Base-by-base conservation (phyloP, 2,329 filamentous ascomycete genomes). In the Fusarium sp. region DNA sequence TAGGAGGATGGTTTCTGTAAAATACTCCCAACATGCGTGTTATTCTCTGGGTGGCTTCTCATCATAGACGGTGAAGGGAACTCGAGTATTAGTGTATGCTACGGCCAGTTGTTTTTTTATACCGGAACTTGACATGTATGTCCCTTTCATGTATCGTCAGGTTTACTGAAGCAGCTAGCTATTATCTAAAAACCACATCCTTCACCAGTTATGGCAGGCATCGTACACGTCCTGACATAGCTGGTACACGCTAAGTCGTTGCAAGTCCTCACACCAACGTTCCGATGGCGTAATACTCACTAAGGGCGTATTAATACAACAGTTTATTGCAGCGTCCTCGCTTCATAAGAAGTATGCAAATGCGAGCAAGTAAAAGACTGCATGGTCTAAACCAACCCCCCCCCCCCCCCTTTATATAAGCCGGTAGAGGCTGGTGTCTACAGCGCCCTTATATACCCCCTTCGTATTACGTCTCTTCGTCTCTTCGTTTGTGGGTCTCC, bases 1-100 rank as follows among this genome's bases (percentile, higher is more conserved):
- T 59, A 66, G 78, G 51, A 61, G 70, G 73, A 73, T 77, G 77
- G 75, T 78, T 81, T 82, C 83, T 82, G 86, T 87, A 87, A 82
- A 86, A 85, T 86, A 86, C 82, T 85, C 81, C 81, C 81, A 84
- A 83, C 82, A 81, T 79, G 81, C 79, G 80, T 79, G 82, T 83
- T 77, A 79, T 75, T 74, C 78, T 80, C 79, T 76, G 77, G 78
- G 79, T 79, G 77, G 78, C 79, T 81, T 81, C 81, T 84, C 81
- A 82, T 84, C 80, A 86, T 86, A 87, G 85, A 86, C 78, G 80
- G 80, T 80, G 80, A 81, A 80, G 77, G 79, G 76, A 79, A 79
- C 76, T 76, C 79, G 78, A 81, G 80, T 81, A 82, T 83, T 84
- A 82, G 81, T 83, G 78, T 85, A 82, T 79, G 80, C 79, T 80